Percentiles rank a stretch among this genome's conserved stretches.
Evolutionary conservation across 176 grass and related monocot genomes (phyloP).

Genomic region (Cymbopogon citratus): DNA sequence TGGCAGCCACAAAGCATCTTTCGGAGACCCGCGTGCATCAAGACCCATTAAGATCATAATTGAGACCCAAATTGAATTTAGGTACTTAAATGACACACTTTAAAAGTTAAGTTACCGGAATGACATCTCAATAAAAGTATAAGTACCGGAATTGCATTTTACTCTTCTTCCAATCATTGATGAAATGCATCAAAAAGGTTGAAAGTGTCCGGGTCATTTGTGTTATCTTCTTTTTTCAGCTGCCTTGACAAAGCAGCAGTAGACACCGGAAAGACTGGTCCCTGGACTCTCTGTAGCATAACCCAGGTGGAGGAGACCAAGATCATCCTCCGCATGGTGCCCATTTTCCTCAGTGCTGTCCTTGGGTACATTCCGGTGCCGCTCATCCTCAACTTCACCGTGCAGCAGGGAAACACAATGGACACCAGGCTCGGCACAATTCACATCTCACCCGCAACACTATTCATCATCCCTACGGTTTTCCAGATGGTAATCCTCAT

Average conservation of each 20-base stretch:
- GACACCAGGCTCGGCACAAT: conserved; percentile 52
- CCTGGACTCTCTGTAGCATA: conserved; percentile 52
- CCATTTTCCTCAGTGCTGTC: conserved; percentile 62
- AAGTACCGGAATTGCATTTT: no score
- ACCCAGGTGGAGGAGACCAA: conserved; percentile 86
- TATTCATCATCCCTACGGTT: conserved; percentile 56
- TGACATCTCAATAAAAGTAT: no score
- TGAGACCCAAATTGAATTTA: no score
- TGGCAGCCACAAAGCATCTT: no score
- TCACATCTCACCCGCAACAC: conserved; percentile 51
- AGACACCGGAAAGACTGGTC: conserved; percentile 15
- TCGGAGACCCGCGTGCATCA: no score
- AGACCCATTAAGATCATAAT: no score
- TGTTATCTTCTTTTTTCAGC: conserved; percentile 12
- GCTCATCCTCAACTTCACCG: conserved; percentile 54
- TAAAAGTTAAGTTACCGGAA: no score
- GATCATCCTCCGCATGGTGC: conserved; percentile 57
- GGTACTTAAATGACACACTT: no score
- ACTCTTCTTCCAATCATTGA: not conserved
- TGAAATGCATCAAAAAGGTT: not conserved
- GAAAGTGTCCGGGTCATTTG: not conserved
- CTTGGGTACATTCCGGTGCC: conserved; percentile 46
- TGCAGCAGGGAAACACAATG: conserved; percentile 82
- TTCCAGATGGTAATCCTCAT: conserved; percentile 68
- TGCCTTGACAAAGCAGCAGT: conserved; percentile 73